Evolutionary conservation across 2,329 filamentous ascomycete genomes (phyloP).

Genomic region (Fusarium euwallaceae): DNA sequence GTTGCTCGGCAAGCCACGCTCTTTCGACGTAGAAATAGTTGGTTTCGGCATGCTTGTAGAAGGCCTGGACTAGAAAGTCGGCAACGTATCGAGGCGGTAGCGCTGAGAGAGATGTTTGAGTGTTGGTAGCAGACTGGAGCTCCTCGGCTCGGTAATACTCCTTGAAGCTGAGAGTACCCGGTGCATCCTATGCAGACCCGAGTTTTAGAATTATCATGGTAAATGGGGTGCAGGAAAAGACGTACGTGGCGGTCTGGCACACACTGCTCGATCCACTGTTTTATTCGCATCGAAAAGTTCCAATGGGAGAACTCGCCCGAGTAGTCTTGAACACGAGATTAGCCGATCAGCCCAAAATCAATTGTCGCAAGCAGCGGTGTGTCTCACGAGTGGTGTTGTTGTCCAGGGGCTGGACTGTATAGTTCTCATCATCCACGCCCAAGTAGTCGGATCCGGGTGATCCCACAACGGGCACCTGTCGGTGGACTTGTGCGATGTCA

Average conservation of each 20-base stretch:
- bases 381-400: slow-evolving; percentile 58
- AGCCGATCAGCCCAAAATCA: slow-evolving; percentile 12
- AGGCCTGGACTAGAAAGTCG: slow-evolving; percentile 60
- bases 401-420: slow-evolving; percentile 57
- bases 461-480: slow-evolving; percentile 37
- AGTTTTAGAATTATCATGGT: slow-evolving; percentile 3
- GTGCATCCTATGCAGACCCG: slow-evolving; percentile 40
- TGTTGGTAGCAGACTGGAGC: slow-evolving; percentile 57
- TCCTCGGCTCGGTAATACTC: slow-evolving; percentile 62
- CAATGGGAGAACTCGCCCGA: slow-evolving; percentile 67
- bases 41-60: slow-evolving; percentile 62
- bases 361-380: slow-evolving; percentile 4
- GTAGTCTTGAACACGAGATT: slow-evolving; percentile 54
- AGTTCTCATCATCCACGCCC: slow-evolving; percentile 54
- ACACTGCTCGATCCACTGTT: slow-evolving; percentile 62
- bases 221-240: slow-evolving; percentile 1
- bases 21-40: slow-evolving; percentile 64
- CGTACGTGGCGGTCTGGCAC: slow-evolving; percentile 49
- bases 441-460: slow-evolving; percentile 45
- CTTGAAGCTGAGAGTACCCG: slow-evolving; percentile 50
- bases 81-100: slow-evolving; percentile 62
- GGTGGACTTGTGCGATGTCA: slow-evolving; percentile 27
- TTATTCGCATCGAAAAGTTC: slow-evolving; percentile 66
- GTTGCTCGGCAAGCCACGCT: slow-evolving; percentile 56
- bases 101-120: slow-evolving; percentile 54